These are phyloP conservation scores for Penicillium sp. DNA, from an alignment of 2,329 filamentous ascomycete genomes.

Conservation along the genomic window DNA sequence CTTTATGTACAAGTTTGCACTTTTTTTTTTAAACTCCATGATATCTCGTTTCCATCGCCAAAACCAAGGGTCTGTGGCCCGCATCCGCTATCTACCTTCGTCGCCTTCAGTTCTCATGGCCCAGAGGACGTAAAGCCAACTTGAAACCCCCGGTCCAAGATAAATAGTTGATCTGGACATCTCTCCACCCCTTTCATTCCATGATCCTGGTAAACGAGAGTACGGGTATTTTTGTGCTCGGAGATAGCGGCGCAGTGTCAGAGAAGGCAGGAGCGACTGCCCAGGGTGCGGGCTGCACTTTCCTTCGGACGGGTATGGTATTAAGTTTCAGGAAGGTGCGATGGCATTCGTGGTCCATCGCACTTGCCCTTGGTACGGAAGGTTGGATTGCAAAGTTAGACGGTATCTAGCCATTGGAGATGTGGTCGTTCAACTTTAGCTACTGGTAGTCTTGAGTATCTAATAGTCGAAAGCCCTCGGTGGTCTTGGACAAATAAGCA, in stretches of 20 bases:
- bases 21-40: conserved; percentile 1
- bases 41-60: background rate
- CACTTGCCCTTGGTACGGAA: background rate
- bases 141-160: too few relatives aligned
- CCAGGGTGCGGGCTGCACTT: background rate
- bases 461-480: background rate
- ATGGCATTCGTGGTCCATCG: background rate
- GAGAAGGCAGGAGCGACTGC: background rate
- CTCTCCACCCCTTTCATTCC: too few relatives aligned
- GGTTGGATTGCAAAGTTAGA: background rate
- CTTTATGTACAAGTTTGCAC: background rate
- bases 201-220: too few relatives aligned
- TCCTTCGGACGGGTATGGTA: background rate
- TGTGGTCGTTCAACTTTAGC: background rate
- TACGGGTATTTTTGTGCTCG: too few relatives aligned
- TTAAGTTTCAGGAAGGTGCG: background rate
- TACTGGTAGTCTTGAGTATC: too few relatives aligned
- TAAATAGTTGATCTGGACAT: too few relatives aligned
- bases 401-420: background rate
- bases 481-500: background rate
- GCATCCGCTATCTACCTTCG: background rate
- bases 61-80: background rate
- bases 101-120: too few relatives aligned
- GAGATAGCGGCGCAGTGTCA: background rate
- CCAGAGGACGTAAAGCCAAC: too few relatives aligned